phyloP scores from a whole-genome alignment of 2,329 filamentous ascomycete species.

The Alternaria ethzedia region DNA sequence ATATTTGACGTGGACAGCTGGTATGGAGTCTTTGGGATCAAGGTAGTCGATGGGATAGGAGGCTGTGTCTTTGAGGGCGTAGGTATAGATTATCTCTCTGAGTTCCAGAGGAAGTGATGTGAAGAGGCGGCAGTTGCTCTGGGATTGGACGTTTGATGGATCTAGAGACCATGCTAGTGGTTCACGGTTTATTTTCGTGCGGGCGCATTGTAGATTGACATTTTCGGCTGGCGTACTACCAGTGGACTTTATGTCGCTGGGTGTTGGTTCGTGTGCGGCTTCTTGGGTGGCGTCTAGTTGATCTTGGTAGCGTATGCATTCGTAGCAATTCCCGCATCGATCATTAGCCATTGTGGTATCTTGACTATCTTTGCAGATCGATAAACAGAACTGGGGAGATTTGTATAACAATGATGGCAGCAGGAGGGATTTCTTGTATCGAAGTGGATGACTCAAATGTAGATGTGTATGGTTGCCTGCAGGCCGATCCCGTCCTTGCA shows the following conservation, averaged over 20 bases:
- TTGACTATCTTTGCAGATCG: background rate
- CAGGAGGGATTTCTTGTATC: fast-evolving
- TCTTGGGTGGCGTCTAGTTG: background rate
- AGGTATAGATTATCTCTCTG: conserved; percentile 23
- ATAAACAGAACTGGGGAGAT: background rate
- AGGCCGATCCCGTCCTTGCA: background rate
- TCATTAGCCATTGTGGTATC: background rate
- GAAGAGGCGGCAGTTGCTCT: conserved; percentile 19
- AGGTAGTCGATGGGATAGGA: conserved; percentile 5
- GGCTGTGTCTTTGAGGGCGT: conserved; percentile 17
- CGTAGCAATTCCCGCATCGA: background rate
- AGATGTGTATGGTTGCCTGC: background rate
- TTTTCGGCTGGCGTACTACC: background rate
- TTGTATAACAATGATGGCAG: background rate
- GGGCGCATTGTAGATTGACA: background rate
- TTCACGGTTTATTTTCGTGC: conserved; percentile 4
- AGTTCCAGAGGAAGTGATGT: conserved; percentile 21
- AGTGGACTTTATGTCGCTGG: background rate
- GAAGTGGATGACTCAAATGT: background rate
- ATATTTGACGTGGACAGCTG: background rate
- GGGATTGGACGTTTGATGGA: background rate
- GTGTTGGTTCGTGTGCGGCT: background rate
- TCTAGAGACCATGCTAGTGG: conserved; percentile 27
- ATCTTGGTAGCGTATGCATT: background rate
- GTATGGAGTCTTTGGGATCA: background rate